Base-by-base conservation (phyloP, 495 filamentous ascomycete species). In the Chaetomium tenue region DNA sequence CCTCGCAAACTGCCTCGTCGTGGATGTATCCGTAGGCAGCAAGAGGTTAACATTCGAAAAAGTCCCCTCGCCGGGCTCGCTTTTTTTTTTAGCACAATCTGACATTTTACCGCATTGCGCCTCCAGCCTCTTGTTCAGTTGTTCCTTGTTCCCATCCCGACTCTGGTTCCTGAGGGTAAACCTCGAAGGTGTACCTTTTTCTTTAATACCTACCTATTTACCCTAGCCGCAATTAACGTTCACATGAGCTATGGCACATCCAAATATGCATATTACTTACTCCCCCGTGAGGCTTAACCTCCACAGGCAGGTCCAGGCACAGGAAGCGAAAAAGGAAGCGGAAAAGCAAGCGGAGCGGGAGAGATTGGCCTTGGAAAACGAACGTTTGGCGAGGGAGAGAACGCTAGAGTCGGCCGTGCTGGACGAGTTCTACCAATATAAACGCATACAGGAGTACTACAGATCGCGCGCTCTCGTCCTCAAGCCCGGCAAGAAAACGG, bases 371-470 rank as follows among this genome's bases (percentile, higher is more conserved):
- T 57, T 56, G 15, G 62, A 59, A 42, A 52, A 52, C 5, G 30
- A 59, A 55, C 62, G 55, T 22, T 37, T 59, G n/a, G 20, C 47
- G 42, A 33, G 42, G 20, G 54, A 64, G 37, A 52, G 18, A 12
- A 58, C 55, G 12, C 54, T 64, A n/a, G 55, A 64, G 33, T 18
- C 62, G 37, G 54, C 62, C 9, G 62, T 64, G 30, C 62, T 64
- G 25, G 62, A 54, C 62, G 55, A 64, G 30, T 64, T 64, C 30
- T 58, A 64, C 55, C 62, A 18, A 26, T 63, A 63, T 28, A 54
- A 40, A 13, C 61, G 42, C 53, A 63, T 63, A 26, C 22, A 58
- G 26, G 30, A 51, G 20, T 12, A 26, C n/a, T 15, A 50, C 30
- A 13, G 44, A 6, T 58, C 61, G 30, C 61, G 61, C 16, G 39